Conservation (phyloP, 805 yeast species). For the Ogataea parapolymorpha region DNA sequence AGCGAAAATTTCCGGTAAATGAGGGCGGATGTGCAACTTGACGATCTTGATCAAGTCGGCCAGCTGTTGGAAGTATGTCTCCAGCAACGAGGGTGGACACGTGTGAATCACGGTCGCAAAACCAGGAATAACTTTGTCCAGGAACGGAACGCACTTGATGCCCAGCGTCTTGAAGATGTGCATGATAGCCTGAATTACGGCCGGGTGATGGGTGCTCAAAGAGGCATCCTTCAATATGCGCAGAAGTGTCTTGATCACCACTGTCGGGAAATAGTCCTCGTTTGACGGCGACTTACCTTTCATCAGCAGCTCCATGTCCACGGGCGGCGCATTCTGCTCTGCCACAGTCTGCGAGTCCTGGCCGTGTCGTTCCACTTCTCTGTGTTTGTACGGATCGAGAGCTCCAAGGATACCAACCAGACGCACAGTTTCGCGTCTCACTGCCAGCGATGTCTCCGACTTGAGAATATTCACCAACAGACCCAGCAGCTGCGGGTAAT, state of each 20-base stretch:
- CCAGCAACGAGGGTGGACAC: constrained; percentile 75
- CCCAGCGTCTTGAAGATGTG: constrained; percentile 88
- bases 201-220: constrained; percentile 79
- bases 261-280: constrained; percentile 94
- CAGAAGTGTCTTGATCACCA: constrained; percentile 81
- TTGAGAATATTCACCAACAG: constrained; percentile 77
- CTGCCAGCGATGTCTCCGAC: constrained; percentile 69
- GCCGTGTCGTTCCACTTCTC: constrained; percentile 73
- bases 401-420: constrained; percentile 94
- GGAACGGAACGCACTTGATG: constrained; percentile 81
- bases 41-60: constrained; percentile 77
- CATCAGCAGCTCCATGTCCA: constrained; percentile 86
- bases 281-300: constrained; percentile 90
- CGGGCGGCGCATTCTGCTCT: constrained; percentile 84
- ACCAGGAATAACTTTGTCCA: constrained; percentile 86
- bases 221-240: constrained; percentile 84
- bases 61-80: constrained; percentile 85
- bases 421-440: constrained; percentile 85
- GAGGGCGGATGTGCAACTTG: constrained; percentile 85
- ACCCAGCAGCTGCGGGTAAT: constrained; percentile 85
- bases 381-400: constrained; percentile 90
- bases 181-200: constrained; percentile 92
- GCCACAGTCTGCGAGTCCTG: constrained; percentile 39
- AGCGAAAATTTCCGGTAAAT: constrained; percentile 67
- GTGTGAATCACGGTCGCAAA: constrained; percentile 79